Evolutionary conservation across 139 green algal species (phyloP).

Genomic region (Mesotaenium endlicherianum): DNA sequence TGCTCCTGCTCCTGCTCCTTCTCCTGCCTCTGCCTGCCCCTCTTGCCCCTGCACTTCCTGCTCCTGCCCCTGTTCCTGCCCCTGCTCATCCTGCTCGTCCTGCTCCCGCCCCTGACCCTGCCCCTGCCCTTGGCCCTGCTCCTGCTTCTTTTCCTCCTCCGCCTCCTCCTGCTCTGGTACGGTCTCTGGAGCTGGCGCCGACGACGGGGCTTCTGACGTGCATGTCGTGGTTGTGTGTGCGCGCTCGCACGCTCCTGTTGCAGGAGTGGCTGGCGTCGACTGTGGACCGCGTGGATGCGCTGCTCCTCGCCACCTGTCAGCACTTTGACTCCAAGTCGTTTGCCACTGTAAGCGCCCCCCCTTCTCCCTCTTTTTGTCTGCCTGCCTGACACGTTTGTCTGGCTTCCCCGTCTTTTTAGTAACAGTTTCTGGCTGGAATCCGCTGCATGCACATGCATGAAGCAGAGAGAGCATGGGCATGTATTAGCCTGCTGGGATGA

Average conservation of each 20-base stretch:
- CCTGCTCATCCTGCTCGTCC: not conserved
- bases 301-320: constrained; percentile 3
- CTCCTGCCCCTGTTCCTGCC: not conserved
- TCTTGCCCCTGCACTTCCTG: not conserved
- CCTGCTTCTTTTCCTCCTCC: not conserved
- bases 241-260: not conserved
- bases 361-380: not conserved
- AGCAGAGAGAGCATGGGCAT: too few species aligned
- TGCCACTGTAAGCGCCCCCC: not conserved
- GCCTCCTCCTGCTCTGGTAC: too few species aligned
- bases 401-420: not conserved
- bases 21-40: not conserved
- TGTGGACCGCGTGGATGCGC: constrained; percentile 24
- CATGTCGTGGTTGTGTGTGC: not conserved
- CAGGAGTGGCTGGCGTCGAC: constrained; percentile 29
- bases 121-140: not conserved
- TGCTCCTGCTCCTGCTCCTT: constrained; percentile 3
- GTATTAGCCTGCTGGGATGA: too few species aligned
- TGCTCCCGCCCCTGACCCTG: not conserved
- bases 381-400: not conserved
- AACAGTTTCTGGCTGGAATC: too few species aligned
- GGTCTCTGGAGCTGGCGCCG: not conserved
- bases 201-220: not conserved
- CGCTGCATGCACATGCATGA: too few species aligned
- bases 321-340: constrained; percentile 35